Base-by-base conservation (phyloP, 2,329 filamentous ascomycete species). In the Aspergillus sergii region DNA sequence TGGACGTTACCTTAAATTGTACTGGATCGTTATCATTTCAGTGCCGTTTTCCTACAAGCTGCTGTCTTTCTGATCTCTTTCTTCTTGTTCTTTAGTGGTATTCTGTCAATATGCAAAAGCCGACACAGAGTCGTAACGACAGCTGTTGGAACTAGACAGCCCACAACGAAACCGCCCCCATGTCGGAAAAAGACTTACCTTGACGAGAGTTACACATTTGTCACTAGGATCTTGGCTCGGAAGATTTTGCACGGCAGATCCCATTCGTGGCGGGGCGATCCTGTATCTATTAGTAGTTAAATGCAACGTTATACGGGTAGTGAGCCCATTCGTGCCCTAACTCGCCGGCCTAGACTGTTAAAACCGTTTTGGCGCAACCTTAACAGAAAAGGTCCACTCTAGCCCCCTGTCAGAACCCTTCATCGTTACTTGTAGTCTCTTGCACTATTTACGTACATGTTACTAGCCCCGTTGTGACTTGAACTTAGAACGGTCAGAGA, bases 211-310 rank as follows among this genome's bases (percentile, higher is more conserved):
- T 45, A 23, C 43, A 23, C 19, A 46, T 46, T 46, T 46, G 43
- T 46, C 43, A 46, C 43, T 46, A 46, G n/a, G 21, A 46, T 46
- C 43, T 46, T 46, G 43, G 43, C 43, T 46, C 43, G n/a, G 43
- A 46, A 46, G 43, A 46, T 23, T 46, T 46, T 23, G 43, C 43
- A 46, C n/a, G 43, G 43, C n/a, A 46, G 43, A 46, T 46, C n/a
- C 43, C n/a, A 21, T 21, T 23, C 43, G 43, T 46, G 43, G 43
- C 43, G 43, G 43, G 43, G 43, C 43, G 43, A 46, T 46, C 43
- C 19, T 46, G 10, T 46, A 46, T 46, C n/a, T 9, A 46, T 46
- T 41, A 57, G 46, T 26, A 41, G 11, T 30, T 30, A 34, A 46
- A 46, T 46, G 43, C 43, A 23, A 46, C 43, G 43, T 23, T 46